phyloP scores from a whole-genome alignment of 805 yeast species.

The Metschnikowia continentalis region DNA sequence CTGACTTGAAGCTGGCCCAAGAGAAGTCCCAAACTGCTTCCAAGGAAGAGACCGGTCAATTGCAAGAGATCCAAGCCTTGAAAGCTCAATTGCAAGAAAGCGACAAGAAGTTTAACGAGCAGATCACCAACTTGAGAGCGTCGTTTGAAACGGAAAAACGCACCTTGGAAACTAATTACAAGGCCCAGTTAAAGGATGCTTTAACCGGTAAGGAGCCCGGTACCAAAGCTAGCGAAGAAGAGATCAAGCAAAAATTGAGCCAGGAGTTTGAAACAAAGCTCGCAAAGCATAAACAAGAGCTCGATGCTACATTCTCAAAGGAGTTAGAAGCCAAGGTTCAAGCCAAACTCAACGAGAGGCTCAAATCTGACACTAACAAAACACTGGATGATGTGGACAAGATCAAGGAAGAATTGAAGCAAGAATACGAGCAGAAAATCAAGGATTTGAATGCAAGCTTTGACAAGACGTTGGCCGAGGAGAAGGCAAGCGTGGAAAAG shows the following conservation, averaged over 20 bases:
- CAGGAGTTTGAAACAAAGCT: constrained; percentile 21
- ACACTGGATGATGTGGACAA: not conserved
- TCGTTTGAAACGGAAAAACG: constrained; percentile 31
- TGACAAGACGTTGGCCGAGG: constrained; percentile 14
- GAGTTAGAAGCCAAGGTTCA: constrained; percentile 19
- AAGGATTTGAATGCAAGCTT: constrained; percentile 21
- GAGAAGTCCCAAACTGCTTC: constrained; percentile 9
- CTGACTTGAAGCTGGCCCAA: constrained; percentile 9
- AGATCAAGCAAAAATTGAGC: constrained; percentile 23
- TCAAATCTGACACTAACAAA: constrained; percentile 1
- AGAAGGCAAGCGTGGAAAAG: constrained; percentile 40
- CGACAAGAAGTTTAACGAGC: constrained; percentile 11
- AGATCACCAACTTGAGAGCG: constrained; percentile 18
- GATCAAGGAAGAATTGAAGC: constrained; percentile 15
- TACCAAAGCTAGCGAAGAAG: constrained; percentile 3
- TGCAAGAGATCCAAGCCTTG: constrained; percentile 4
- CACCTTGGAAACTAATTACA: constrained; percentile 14
- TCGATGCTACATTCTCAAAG: constrained; percentile 34
- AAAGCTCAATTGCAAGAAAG: constrained; percentile 4
- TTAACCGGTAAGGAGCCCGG: not conserved
- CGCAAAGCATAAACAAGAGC: constrained; percentile 17
- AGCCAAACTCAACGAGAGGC: constrained; percentile 18
- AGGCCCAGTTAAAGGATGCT: constrained; percentile 21
- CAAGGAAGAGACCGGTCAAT: constrained; percentile 11
- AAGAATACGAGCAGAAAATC: constrained; percentile 19